These are phyloP conservation scores for Nymphaea thermarum DNA, from an alignment of 164 flowering plant genomes.

Conservation along the genomic window DNA sequence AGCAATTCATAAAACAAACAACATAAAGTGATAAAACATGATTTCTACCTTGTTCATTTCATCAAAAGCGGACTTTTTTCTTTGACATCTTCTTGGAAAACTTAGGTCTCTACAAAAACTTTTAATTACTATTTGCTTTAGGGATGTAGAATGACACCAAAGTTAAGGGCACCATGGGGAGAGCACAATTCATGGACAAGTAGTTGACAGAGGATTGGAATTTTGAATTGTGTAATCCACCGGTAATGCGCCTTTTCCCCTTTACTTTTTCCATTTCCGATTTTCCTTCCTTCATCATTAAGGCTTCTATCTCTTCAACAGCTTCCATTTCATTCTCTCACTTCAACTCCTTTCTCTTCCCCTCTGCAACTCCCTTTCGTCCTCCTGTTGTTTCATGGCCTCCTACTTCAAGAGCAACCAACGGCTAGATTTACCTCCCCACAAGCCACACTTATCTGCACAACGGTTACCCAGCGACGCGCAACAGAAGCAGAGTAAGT, in stretches of 20 bases:
- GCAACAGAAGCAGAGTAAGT: slow-evolving; percentile 32
- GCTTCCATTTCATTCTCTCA: neutral
- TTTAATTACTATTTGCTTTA: too few relatives aligned
- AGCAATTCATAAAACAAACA: too few relatives aligned
- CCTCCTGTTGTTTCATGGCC: neutral
- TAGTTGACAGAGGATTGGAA: neutral
- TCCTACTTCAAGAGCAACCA: neutral
- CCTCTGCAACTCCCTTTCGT: neutral
- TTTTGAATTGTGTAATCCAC: neutral
- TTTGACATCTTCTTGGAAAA: too few relatives aligned
- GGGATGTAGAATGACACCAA: neutral
- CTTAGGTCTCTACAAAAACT: too few relatives aligned
- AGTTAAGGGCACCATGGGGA: neutral
- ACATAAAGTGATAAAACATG: too few relatives aligned
- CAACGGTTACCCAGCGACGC: slow-evolving; percentile 12
- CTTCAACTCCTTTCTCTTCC: neutral
- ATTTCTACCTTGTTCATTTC: too few relatives aligned
- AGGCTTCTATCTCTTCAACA: neutral
- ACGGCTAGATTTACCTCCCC: neutral
- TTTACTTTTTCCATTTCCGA: neutral
- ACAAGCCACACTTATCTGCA: slow-evolving; percentile 9
- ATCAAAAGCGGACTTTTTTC: too few relatives aligned
- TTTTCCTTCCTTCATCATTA: neutral
- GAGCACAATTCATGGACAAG: neutral
- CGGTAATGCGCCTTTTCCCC: neutral